These are phyloP conservation scores for Ogataea glucozyma DNA, from an alignment of 805 yeast genomes.

Conservation along the genomic window DNA sequence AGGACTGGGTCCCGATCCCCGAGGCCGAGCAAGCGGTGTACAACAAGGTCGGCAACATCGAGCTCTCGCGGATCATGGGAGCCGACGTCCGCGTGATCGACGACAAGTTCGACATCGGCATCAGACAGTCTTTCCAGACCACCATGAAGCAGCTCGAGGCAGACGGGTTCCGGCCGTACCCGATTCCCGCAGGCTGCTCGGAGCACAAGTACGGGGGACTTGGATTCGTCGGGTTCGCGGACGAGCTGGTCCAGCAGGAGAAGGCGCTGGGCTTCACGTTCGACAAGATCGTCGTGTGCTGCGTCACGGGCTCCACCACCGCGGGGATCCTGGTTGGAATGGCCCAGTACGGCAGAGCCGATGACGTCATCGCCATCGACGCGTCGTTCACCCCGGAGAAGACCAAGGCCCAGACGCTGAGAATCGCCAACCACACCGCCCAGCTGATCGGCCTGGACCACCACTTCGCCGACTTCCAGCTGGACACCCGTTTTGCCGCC, in stretches of 20 bases:
- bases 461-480: conserved; percentile 29
- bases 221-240: conserved; percentile 39
- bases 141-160: conserved; percentile 30
- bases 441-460: conserved; percentile 33
- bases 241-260: conserved; percentile 37
- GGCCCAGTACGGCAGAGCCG: conserved; percentile 37
- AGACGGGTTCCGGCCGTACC: conserved; percentile 37
- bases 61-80: conserved; percentile 39
- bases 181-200: conserved; percentile 38
- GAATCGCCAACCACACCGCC: conserved; percentile 36
- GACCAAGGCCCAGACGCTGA: conserved; percentile 36
- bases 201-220: conserved; percentile 39
- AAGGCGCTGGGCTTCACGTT: conserved; percentile 36
- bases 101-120: conserved; percentile 38
- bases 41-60: conserved; percentile 39
- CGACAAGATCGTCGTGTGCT: conserved; percentile 38
- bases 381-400: conserved; percentile 39
- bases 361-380: conserved; percentile 38
- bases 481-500: conserved; percentile 37
- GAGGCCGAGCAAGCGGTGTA: conserved; percentile 33
- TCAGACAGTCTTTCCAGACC: conserved; percentile 37
- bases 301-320: conserved; percentile 38
- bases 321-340: conserved; percentile 39
- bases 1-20: conserved; percentile 39
- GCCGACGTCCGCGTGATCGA: conserved; percentile 39